Base-by-base conservation (phyloP, 2,329 filamentous ascomycete genomes). In the Huntiella savannae region DNA sequence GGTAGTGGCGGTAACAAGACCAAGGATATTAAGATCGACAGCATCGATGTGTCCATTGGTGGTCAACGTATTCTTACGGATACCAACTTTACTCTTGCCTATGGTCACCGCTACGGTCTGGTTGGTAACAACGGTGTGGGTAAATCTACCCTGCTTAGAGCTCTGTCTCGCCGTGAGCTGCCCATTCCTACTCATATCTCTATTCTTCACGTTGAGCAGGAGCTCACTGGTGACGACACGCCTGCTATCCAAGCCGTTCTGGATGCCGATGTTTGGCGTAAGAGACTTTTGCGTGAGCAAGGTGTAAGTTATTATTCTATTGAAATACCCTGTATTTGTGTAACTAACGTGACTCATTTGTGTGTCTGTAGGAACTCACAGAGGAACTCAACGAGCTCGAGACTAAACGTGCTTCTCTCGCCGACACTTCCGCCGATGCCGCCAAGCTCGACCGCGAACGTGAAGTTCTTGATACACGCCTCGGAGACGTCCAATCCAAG, bases 71-170 rank as follows among this genome's bases (percentile, higher is more conserved):
- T 98, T 53, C 67, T 96, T 54, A 83, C 81, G 39, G 88, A 98
- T 60, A 94, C 88, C 41, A 84, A 77, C 45, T 67, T 98, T 49
- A 95, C 86, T 1, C 70, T 98, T 52, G 80, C 91, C 0, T 95
- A 93, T 61, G 86, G 88, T 45, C 79, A 87, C 59, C 79, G 91
- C 53, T 98, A 98, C 63, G 91, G 91, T 76, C 69, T 98, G 53
- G 91, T 98, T 54, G 91, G 91, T 71, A 83, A 96, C 71, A 98
- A 98, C 74, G 91, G 91, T 85, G 88, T 98, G 53, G 91, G 83
- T 71, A 88, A 91, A 73, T 85, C 85, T 59, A 98, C 91, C n/a
- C 68, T 98, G 53, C 72, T 98, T 51, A 75, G 91, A 54, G 91
- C 91, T 12, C 69, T 98, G 53, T 92, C 87, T 57, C 78, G 85